A percentile compares a stretch with the other conserved stretches of the same genome.
Evolutionary conservation across 2,329 filamentous ascomycete species (phyloP).

Genomic region (Diaporthe citrichinensis): DNA sequence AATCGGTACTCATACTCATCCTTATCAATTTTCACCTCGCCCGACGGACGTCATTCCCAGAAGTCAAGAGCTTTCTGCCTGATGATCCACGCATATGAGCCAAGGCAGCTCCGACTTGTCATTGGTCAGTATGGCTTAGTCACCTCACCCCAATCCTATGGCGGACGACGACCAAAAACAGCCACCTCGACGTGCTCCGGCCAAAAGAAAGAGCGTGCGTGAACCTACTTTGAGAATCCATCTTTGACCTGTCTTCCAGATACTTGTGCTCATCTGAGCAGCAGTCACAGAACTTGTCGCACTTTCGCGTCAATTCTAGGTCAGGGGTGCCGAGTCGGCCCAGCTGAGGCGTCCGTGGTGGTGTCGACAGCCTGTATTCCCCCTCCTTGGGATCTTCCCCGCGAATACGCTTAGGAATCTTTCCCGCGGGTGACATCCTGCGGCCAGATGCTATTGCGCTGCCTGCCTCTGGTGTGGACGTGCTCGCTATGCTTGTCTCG

Average conservation of each 20-base stretch:
- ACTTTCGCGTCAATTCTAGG: slow-evolving; percentile 30
- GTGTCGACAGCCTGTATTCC: slow-evolving; percentile 4
- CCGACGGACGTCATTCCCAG: not conserved
- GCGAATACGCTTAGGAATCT: not conserved
- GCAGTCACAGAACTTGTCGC: slow-evolving; percentile 36
- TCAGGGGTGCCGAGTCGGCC: slow-evolving; percentile 38
- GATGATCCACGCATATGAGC: slow-evolving; percentile 37
- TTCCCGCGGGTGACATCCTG: not conserved
- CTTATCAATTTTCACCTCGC: not conserved
- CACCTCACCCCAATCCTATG: slow-evolving; percentile 14
- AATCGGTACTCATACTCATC: too few relatives aligned
- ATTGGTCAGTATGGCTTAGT: slow-evolving; percentile 42
- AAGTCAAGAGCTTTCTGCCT: slow-evolving; percentile 7
- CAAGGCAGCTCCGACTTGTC: slow-evolving; percentile 39
- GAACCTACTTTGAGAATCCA: slow-evolving; percentile 41
- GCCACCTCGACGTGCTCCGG: not conserved
- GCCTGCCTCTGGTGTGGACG: not conserved
- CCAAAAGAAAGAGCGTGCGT: not conserved
- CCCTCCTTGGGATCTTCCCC: slow-evolving; percentile 18
- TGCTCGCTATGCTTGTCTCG: not conserved
- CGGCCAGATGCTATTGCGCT: too few relatives aligned
- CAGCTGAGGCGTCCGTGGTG: slow-evolving; percentile 35
- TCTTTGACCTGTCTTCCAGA: slow-evolving; percentile 33
- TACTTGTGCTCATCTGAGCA: slow-evolving; percentile 29
- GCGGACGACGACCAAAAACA: not conserved